These are phyloP conservation scores for Acanthochlamys bracteata DNA, from an alignment of 106 monocot genomes.

Conservation along the genomic window DNA sequence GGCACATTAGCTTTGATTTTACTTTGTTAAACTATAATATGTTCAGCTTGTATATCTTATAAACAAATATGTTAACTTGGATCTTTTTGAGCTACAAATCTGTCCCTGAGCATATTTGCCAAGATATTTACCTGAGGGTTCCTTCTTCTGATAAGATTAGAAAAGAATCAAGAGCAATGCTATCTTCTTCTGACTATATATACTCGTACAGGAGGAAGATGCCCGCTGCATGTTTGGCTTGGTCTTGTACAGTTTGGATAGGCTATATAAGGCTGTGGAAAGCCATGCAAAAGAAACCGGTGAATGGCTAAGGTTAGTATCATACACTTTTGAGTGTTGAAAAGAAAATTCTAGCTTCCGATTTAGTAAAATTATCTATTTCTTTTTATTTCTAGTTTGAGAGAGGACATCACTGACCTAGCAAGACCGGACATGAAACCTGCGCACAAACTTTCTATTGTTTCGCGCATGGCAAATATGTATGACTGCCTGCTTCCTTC, in stretches of 20 bases:
- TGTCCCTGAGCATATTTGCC: too few species aligned
- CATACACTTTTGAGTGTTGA: neutral
- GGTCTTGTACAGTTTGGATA: conserved; percentile 73
- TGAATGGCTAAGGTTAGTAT: conserved; percentile 74
- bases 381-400: conserved; percentile 48
- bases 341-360: neutral
- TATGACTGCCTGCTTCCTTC: conserved; percentile 81
- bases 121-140: too few species aligned
- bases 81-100: too few species aligned
- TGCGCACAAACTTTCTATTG: conserved; percentile 46
- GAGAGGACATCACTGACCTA: conserved; percentile 56
- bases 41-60: too few species aligned
- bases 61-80: too few species aligned
- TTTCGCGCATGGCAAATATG: conserved; percentile 49
- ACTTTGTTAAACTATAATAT: too few species aligned
- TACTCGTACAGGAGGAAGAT: conserved; percentile 62
- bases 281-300: conserved; percentile 85
- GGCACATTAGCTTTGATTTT: too few species aligned
- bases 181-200: too few species aligned
- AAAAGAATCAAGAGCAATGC: too few species aligned
- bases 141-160: too few species aligned
- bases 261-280: conserved; percentile 79
- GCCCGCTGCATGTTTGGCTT: conserved; percentile 61
- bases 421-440: conserved; percentile 40
- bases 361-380: neutral